phyloP scores from a whole-genome alignment of 1,139 yeast genomes.

The Hyphopichia buzzinii region DNA sequence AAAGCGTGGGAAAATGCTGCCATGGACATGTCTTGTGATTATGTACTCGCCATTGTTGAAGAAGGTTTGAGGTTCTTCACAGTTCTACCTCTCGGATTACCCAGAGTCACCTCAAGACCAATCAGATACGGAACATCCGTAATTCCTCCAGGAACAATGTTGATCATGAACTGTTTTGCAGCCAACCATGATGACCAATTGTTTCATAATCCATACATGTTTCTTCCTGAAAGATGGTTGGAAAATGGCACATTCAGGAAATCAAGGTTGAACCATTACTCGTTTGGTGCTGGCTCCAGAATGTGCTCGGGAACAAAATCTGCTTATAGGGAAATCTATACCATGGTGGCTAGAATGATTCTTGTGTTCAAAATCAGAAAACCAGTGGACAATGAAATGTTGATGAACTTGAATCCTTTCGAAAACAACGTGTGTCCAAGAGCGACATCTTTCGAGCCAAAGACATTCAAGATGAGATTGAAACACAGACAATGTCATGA shows the following conservation, averaged over 20 bases:
- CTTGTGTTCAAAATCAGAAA: constrained; percentile 37
- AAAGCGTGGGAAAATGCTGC: constrained; percentile 50
- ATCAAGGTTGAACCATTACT: constrained; percentile 41
- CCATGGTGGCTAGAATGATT: constrained; percentile 30
- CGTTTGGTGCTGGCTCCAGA: constrained; percentile 71
- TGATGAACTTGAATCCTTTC: constrained; percentile 51
- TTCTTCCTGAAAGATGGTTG: constrained; percentile 61
- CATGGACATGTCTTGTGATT: constrained; percentile 37
- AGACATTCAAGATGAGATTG: constrained; percentile 34
- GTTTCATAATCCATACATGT: constrained; percentile 50
- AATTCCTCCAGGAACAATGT: constrained; percentile 55
- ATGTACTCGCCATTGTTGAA: constrained; percentile 55
- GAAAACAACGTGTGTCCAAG: constrained; percentile 45
- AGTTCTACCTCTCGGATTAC: constrained; percentile 66
- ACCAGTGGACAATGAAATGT: constrained; percentile 26
- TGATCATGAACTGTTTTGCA: constrained; percentile 67
- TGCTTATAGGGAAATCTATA: constrained; percentile 62
- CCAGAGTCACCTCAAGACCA: constrained; percentile 55
- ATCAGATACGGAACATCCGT: constrained; percentile 35
- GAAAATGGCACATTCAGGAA: constrained; percentile 15
- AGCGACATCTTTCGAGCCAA: constrained; percentile 63
- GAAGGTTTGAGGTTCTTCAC: constrained; percentile 65
- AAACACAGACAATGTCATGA: constrained; percentile 18
- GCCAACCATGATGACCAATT: constrained; percentile 61
- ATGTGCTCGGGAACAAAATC: constrained; percentile 67